A percentile compares a stretch with the other conserved stretches of the same genome.
These are phyloP conservation scores for Coemansia sp. DNA, from an alignment of 192 early-diverging fungal species.

Conservation along the genomic window DNA sequence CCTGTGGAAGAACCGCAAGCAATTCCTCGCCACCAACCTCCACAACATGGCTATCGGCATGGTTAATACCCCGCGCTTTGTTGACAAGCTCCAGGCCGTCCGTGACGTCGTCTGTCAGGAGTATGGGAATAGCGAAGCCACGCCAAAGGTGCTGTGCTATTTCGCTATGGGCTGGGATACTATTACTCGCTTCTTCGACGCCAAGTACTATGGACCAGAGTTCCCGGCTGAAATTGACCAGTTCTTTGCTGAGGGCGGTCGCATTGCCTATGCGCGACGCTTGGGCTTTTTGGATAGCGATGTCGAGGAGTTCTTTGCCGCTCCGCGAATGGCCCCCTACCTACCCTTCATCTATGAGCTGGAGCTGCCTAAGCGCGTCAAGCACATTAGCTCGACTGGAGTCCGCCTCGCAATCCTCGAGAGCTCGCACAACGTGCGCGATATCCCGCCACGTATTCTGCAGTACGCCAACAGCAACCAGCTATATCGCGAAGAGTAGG, in stretches of 20 bases:
- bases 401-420: conserved; percentile 38
- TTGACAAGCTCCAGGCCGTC: conserved; percentile 60
- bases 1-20: conserved; percentile 30
- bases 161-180: conserved; percentile 85
- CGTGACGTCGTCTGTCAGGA: conserved; percentile 12
- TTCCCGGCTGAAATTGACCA: conserved; percentile 47
- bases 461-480: conserved; percentile 40
- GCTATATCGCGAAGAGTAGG: conserved; percentile 22
- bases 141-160: conserved; percentile 32
- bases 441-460: conserved; percentile 47
- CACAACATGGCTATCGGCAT: conserved; percentile 58
- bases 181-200: conserved; percentile 69
- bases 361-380: conserved; percentile 42
- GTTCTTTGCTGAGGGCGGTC: conserved; percentile 59
- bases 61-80: conserved; percentile 62
- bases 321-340: conserved; percentile 10
- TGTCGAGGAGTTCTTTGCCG: conserved; percentile 39
- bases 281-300: conserved; percentile 32
- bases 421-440: conserved; percentile 38
- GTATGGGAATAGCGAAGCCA: neutral
- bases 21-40: conserved; percentile 31
- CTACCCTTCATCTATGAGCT: conserved; percentile 38
- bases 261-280: conserved; percentile 43
- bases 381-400: conserved; percentile 42
- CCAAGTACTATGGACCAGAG: conserved; percentile 64